Base-by-base conservation (phyloP, 23 red algal genomes). In the Rhodosorus marinus region DNA sequence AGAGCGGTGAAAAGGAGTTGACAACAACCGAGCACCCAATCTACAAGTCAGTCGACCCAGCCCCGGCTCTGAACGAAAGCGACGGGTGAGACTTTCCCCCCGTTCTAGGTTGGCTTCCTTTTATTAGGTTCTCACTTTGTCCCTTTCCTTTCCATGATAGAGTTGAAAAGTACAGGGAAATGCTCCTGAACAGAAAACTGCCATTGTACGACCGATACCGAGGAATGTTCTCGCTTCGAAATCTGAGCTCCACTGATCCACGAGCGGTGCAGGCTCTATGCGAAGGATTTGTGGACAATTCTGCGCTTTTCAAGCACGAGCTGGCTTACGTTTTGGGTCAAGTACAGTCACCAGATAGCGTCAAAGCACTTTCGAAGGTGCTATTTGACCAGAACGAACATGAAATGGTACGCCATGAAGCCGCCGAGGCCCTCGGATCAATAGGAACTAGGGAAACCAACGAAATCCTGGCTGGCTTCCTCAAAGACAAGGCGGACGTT, bases 341-440 rank as follows among this genome's bases (percentile, higher is more conserved):
- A 53, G 64, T 84, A 64, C 30, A 60, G 47, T 49, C 35, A 40
- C 8, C 31, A 17, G 53, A 57, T 24, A 66, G 75, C 9, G 31
- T 83, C 24, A 46, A 51, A 19, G 63, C 74, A 7, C 65, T 98
- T 33, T 53, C 36, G 26, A 27, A 29, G 26, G 59, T 78, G 53
- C 47, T 98, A 14, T 59, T 17, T 0, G 40, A 85, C 42, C 26
- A 56, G 15, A 33, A 66, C 11, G 90, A 85, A 54, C 65, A 67
- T 57, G 51, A 65, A 26, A 98, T 98, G 90, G 90, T 98, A 19
- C 56, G 90, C 31, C 90, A 98, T 57, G 90, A 98, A 63, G 90
- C 90, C 31, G 90, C 90, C 4, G 90, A 98, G 69, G 90, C 90
- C 2, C 35, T 98, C 20, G 90, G 90, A 14, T 62, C 69, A 29